phyloP scores from a whole-genome alignment of 441 rosid genomes.

The Metrosideros polymorpha region DNA sequence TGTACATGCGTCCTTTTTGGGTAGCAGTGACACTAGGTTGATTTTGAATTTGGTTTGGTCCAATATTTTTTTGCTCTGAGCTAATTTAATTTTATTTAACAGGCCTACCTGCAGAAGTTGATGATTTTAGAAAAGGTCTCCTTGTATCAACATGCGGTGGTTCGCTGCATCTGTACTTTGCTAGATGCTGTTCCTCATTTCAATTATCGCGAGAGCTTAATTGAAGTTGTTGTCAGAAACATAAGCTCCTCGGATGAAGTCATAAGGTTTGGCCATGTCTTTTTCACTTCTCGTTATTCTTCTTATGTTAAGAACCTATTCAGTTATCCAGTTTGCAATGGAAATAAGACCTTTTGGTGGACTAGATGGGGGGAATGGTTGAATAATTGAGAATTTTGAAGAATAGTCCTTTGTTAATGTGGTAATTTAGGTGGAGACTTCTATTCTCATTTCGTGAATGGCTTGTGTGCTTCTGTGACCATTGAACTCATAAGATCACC shows the following conservation, averaged over 20 bases:
- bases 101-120: constrained; percentile 78
- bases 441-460: not conserved
- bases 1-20: not conserved
- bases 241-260: constrained; percentile 71
- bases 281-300: not conserved
- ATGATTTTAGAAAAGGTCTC: constrained; percentile 43
- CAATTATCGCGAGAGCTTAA: constrained; percentile 67
- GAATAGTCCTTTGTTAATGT: not conserved
- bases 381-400: not conserved
- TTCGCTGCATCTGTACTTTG: constrained; percentile 68
- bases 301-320: not conserved
- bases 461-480: not conserved
- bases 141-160: constrained; percentile 50
- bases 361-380: not conserved
- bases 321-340: not conserved
- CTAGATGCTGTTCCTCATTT: constrained; percentile 90
- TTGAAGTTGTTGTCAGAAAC: constrained; percentile 58
- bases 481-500: not conserved
- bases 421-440: not conserved
- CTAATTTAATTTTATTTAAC: constrained; percentile 1
- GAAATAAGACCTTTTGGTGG: not conserved
- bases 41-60: not conserved
- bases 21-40: not conserved
- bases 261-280: constrained; percentile 41
- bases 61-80: not conserved